phyloP scores from a whole-genome alignment of 1,139 yeast genomes.

The Martiniozyma asiatica region DNA sequence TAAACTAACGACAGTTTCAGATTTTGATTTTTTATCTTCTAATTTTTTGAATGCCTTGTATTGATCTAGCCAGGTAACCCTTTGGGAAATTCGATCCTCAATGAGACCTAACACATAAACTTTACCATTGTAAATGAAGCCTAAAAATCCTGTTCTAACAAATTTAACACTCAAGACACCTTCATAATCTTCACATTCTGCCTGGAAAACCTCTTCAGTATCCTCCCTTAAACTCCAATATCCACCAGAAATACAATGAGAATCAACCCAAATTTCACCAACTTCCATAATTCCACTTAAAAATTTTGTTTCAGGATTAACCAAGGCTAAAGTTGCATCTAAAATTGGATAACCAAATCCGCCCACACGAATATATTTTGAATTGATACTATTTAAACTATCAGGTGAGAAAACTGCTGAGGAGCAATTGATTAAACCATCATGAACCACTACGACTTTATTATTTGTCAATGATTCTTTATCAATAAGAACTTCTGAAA shows the following conservation, averaged over 20 bases:
- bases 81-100: constrained; percentile 83
- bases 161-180: constrained; percentile 67
- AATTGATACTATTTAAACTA: constrained; percentile 32
- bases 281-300: constrained; percentile 63
- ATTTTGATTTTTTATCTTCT: constrained; percentile 3
- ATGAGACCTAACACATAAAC: constrained; percentile 80
- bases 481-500: constrained; percentile 68
- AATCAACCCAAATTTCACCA: constrained; percentile 97
- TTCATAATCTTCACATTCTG: constrained; percentile 59
- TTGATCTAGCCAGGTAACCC: constrained; percentile 52
- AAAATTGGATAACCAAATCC: constrained; percentile 93
- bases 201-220: constrained; percentile 70
- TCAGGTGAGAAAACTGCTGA: too few relatives aligned
- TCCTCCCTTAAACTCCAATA: constrained; percentile 67
- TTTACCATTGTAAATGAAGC: constrained; percentile 78
- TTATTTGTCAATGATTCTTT: constrained; percentile 73
- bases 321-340: constrained; percentile 86
- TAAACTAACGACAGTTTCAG: neutral
- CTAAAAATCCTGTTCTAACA: constrained; percentile 80
- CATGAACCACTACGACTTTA: constrained; percentile 56
- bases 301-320: constrained; percentile 77
- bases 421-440: constrained; percentile 36
- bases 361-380: constrained; percentile 56
- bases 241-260: constrained; percentile 81
- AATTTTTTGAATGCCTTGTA: constrained; percentile 18